These are phyloP conservation scores for Yamadazyma trypodendri DNA, from an alignment of 1,139 yeast species.

Conservation along the genomic window DNA sequence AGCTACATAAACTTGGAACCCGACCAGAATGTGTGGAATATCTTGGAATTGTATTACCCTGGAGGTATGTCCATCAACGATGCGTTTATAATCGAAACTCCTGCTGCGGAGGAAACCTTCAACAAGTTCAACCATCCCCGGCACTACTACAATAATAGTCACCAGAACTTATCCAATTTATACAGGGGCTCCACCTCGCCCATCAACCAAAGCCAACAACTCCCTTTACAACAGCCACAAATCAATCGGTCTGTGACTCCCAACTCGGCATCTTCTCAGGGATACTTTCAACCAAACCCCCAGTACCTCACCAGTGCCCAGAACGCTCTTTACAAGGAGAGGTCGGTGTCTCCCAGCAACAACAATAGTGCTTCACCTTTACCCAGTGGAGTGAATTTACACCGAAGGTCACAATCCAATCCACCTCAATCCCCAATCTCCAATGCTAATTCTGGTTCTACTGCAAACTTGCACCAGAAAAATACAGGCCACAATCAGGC, in stretches of 20 bases:
- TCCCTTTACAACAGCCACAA: conserved; percentile 8
- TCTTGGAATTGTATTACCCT: conserved; percentile 63
- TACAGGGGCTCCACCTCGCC: conserved; percentile 10
- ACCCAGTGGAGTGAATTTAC: conserved; percentile 19
- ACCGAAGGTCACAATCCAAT: conserved; percentile 36
- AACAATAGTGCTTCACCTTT: conserved; percentile 15
- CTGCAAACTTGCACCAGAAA: conserved; percentile 9
- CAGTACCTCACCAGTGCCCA: conserved; percentile 18
- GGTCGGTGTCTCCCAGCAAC: conserved; percentile 31
- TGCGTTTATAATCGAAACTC: conserved; percentile 59
- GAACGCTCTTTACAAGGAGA: conserved; percentile 21
- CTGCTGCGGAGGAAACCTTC: conserved; percentile 16
- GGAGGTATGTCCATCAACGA: conserved; percentile 68
- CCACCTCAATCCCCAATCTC: conserved; percentile 31
- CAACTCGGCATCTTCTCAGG: conserved; percentile 14
- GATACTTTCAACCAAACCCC: conserved; percentile 28
- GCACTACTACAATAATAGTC: conserved; percentile 6
- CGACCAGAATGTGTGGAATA: conserved; percentile 59
- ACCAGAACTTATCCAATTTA: conserved; percentile 6
- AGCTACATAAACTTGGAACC: conserved; percentile 50
- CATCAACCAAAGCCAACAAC: conserved; percentile 9
- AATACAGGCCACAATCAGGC: conserved; percentile 28
- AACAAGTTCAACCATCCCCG: conserved; percentile 1
- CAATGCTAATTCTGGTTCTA: conserved; percentile 7
- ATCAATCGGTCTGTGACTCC: conserved; percentile 17